A percentile compares a stretch with the other conserved stretches of the same genome.
Conservation (phyloP, 805 yeast species). For the Saturnispora diversa region DNA sequence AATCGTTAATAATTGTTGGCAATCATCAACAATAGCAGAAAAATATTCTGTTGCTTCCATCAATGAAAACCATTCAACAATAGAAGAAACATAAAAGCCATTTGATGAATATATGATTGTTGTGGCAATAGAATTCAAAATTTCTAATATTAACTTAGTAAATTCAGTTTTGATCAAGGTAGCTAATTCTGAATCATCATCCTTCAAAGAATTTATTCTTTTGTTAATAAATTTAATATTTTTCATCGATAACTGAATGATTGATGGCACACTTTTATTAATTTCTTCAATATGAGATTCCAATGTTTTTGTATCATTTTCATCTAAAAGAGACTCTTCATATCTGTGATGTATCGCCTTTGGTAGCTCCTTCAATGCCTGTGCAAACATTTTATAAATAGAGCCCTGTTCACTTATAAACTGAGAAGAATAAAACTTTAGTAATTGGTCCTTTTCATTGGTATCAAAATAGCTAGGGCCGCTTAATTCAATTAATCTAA, state of each 20-base stretch:
- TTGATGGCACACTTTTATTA: slow-evolving; percentile 4
- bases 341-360: background rate
- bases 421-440: slow-evolving; percentile 5
- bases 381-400: slow-evolving; percentile 1
- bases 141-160: slow-evolving; percentile 18
- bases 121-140: slow-evolving; percentile 23
- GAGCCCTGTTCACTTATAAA: slow-evolving; percentile 3
- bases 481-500: background rate
- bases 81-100: slow-evolving; percentile 26
- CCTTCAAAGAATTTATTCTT: slow-evolving; percentile 11
- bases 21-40: slow-evolving; percentile 12
- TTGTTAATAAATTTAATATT: slow-evolving; percentile 12
- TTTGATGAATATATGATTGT: slow-evolving; percentile 21
- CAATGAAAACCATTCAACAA: slow-evolving; percentile 48
- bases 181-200: slow-evolving; percentile 12
- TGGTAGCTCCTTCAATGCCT: background rate
- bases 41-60: slow-evolving; percentile 30
- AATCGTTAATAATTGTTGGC: slow-evolving; percentile 25
- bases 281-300: slow-evolving; percentile 1
- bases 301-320: too few relatives aligned
- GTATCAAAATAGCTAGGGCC: background rate
- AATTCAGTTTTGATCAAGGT: slow-evolving; percentile 15
- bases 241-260: slow-evolving; percentile 29
- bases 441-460: slow-evolving; percentile 1
- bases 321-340: background rate